These are phyloP conservation scores for Lactifluus subvellereus DNA, from an alignment of 768 basidiomycete species.

Conservation along the genomic window DNA sequence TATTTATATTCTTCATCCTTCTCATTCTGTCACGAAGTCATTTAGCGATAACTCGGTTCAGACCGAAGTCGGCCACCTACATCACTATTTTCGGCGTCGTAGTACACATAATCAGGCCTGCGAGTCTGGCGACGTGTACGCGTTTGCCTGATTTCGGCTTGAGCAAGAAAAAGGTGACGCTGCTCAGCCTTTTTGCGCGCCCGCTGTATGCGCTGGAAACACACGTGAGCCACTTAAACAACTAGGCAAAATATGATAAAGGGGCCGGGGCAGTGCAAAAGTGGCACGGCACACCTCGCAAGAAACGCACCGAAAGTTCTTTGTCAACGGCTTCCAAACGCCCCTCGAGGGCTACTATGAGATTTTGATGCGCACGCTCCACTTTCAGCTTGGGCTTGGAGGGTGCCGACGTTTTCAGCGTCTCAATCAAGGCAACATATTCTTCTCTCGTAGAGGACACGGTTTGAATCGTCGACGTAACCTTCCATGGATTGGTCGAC, in stretches of 20 bases:
- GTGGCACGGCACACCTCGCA: background rate
- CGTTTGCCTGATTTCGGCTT: conserved; percentile 74
- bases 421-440: conserved; percentile 58
- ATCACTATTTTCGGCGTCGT: conserved; percentile 59
- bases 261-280: conserved; percentile 8
- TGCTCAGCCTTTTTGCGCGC: conserved; percentile 67
- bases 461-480: conserved; percentile 67
- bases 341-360: conserved; percentile 57
- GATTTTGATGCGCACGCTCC: conserved; percentile 53
- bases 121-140: conserved; percentile 68
- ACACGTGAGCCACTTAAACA: conserved; percentile 20
- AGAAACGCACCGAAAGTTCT: conserved; percentile 60
- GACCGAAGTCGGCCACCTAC: conserved; percentile 36
- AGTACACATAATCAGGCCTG: conserved; percentile 78
- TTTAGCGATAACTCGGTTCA: conserved; percentile 27
- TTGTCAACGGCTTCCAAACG: conserved; percentile 62
- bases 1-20: conserved; percentile 54
- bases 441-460: conserved; percentile 69
- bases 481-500: conserved; percentile 90
- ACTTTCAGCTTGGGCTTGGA: conserved; percentile 44
- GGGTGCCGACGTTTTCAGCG: conserved; percentile 49
- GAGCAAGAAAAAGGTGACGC: conserved; percentile 55
- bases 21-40: conserved; percentile 44
- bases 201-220: conserved; percentile 59
- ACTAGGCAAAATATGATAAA: background rate